Evolutionary conservation across 2,329 filamentous ascomycete genomes (phyloP), one percentile per base, ranked within the genome.

Genomic region (Aspergillus sp.): DNA sequence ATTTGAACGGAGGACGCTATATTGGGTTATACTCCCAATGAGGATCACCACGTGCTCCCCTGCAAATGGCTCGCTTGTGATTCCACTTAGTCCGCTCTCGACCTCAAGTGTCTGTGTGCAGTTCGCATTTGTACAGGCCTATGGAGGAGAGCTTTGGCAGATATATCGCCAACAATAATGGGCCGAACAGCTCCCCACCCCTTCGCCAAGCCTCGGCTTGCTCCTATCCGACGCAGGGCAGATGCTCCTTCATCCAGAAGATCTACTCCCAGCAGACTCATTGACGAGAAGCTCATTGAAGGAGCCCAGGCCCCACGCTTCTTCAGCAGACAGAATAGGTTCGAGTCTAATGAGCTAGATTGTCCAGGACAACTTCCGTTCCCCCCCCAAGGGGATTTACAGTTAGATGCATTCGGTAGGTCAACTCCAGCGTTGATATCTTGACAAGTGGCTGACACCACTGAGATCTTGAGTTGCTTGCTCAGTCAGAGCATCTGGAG

Each of bases 401-500:
- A 66, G 7, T 65, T 80, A 11, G 77, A 82, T 67, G 72, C 72
- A 3, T 82, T 81, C 58, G 78, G 79, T 82, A 59, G 59, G 69
- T 56, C 16, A 11, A 24, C 22, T 10, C 17, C 16, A 42, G 17
- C 11, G 40, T 17, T 7, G 35, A 22, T 7, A 9, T 3, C 3
- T 38, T 30, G 35, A n/a, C 35, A 42, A 13, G 40, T 19, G 19
- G 17, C 40, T 42, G 16, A 42, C 19, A 5, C 11, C 11, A 4
- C 41, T 7, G 32, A 75, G 73, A 75, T 44, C 60, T 71, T 17
- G 71, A 73, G 41, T 48, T 75, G 16, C 58, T 75, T 16, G 68
- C 71, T 14, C 69, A 71, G 32, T 53, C 66, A 11, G 53, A 63
- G 30, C 47, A 58, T 36, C 48, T 52, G 24, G n/a, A 57, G 14